Conservation (phyloP, 371 early-diverging fungal species). For the Thermomucor indicae-seudaticae region DNA sequence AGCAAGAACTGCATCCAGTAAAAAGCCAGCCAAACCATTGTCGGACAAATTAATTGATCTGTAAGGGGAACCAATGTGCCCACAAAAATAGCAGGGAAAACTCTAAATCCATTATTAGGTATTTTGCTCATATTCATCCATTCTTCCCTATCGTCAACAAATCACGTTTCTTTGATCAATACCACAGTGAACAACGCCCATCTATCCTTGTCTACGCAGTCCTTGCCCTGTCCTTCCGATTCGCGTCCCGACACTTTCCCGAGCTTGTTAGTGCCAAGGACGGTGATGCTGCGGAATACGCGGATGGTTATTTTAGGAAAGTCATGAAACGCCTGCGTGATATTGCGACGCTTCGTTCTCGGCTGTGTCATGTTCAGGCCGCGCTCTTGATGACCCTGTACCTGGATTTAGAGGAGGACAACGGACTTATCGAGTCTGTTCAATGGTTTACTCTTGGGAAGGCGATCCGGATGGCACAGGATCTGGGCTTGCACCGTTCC, state of each 20-base stretch:
- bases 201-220: conserved; percentile 43
- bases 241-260: conserved; percentile 25
- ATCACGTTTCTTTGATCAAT: conserved; percentile 40
- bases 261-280: conserved; percentile 21
- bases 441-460: conserved; percentile 59
- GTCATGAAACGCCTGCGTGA: conserved; percentile 34
- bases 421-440: conserved; percentile 33
- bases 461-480: conserved; percentile 67
- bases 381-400: conserved; percentile 38
- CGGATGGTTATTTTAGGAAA: conserved; percentile 30
- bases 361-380: conserved; percentile 42
- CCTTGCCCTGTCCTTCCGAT: conserved; percentile 49
- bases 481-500: conserved; percentile 64
- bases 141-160: conserved; percentile 57
- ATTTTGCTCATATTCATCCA: conserved; percentile 54
- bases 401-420: conserved; percentile 43
- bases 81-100: background rate
- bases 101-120: conserved; percentile 16
- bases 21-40: conserved; percentile 11
- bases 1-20: background rate
- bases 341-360: conserved; percentile 18
- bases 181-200: conserved; percentile 22
- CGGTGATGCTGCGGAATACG: conserved; percentile 24
- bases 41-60: conserved; percentile 18
- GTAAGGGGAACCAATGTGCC: conserved; percentile 14